Evolutionary conservation across 192 early-diverging fungal species (phyloP).

Genomic region (Backusella morwellensis): DNA sequence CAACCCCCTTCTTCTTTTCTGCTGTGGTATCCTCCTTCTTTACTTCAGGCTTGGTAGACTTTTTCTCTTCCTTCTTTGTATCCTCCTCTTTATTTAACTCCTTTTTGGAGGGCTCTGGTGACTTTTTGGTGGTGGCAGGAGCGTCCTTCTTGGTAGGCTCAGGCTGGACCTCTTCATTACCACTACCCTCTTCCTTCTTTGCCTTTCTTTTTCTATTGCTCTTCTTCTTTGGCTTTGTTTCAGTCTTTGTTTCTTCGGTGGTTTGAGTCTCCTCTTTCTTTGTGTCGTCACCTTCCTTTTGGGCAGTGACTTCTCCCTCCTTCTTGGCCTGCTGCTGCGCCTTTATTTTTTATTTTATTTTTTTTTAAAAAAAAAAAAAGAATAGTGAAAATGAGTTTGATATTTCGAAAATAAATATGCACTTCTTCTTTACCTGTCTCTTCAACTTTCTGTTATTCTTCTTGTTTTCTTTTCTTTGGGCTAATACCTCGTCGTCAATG

Average conservation of each 20-base stretch:
- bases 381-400: not conserved
- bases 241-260: not conserved
- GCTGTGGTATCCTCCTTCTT: not conserved
- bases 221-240: constrained; percentile 5
- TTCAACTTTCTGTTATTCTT: not conserved
- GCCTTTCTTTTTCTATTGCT: constrained; percentile 2
- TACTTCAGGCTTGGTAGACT: not conserved
- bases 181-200: not conserved
- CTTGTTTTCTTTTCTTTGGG: not conserved
- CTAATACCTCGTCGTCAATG: constrained; percentile 11
- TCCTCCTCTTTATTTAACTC: not conserved
- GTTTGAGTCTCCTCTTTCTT: not conserved
- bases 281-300: not conserved
- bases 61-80: not conserved
- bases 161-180: not conserved
- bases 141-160: not conserved
- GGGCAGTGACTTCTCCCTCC: not conserved
- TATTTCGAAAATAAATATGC: not conserved
- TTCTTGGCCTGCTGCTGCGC: not conserved
- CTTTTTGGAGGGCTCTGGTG: too few species aligned
- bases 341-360: not conserved
- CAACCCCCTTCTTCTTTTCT: not conserved
- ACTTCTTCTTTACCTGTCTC: not conserved
- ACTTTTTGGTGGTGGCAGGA: not conserved
- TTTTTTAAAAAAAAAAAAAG: not conserved